Conservation (phyloP, 805 yeast genomes). For the Barnettozyma siamensis region DNA sequence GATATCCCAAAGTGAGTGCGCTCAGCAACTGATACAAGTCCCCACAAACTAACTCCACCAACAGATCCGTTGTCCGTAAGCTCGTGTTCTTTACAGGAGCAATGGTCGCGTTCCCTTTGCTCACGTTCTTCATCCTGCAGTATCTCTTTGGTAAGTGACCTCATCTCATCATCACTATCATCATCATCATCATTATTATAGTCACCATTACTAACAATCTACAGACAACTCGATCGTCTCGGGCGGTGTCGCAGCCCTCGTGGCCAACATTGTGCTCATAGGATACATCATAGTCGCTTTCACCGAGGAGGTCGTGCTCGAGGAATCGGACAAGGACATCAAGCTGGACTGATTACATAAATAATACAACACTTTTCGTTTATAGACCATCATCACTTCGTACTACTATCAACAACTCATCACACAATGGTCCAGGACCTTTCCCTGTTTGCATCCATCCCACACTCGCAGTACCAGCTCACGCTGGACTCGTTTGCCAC, state of each 20-base stretch:
- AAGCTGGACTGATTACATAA: slow-evolving; percentile 5
- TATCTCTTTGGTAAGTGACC: slow-evolving; percentile 25
- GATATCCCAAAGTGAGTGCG: slow-evolving; percentile 24
- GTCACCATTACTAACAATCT: slow-evolving; percentile 20
- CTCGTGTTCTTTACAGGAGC: slow-evolving; percentile 69
- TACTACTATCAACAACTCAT: background rate
- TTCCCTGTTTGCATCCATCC: slow-evolving; percentile 17
- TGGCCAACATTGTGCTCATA: slow-evolving; percentile 68
- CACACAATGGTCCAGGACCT: slow-evolving; percentile 28
- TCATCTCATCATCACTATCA: background rate
- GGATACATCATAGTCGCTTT: slow-evolving; percentile 73
- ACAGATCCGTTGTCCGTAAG: slow-evolving; percentile 58
- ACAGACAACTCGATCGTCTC: slow-evolving; percentile 51
- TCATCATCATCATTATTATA: background rate
- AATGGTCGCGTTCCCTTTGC: slow-evolving; percentile 65
- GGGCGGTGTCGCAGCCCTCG: slow-evolving; percentile 76
- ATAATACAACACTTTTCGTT: background rate
- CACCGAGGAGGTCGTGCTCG: slow-evolving; percentile 46
- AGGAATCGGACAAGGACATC: slow-evolving; percentile 30
- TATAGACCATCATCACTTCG: background rate
- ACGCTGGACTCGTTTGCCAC: slow-evolving; percentile 18
- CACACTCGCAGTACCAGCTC: slow-evolving; percentile 14
- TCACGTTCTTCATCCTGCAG: slow-evolving; percentile 54
- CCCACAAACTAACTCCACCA: background rate
- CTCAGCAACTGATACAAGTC: no score